These are phyloP conservation scores for Monilinia laxa DNA, from an alignment of 2,329 filamentous ascomycete species.

Conservation along the genomic window DNA sequence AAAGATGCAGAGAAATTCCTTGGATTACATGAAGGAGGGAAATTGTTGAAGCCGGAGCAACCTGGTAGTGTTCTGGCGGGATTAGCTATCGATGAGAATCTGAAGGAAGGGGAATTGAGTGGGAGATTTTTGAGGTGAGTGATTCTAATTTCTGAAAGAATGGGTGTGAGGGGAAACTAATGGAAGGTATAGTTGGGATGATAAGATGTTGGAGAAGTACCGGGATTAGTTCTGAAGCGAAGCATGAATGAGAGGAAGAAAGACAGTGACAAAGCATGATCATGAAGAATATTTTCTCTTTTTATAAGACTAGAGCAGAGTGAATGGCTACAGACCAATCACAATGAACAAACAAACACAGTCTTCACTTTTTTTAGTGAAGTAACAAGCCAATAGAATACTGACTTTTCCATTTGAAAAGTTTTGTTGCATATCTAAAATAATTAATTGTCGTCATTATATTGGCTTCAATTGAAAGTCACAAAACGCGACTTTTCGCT, in stretches of 20 bases:
- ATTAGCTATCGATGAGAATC: constrained; percentile 65
- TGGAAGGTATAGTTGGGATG: constrained; percentile 51
- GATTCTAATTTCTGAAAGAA: neutral
- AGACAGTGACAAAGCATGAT: neutral
- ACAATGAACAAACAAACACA: constrained; percentile 2
- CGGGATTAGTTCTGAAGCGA: constrained; percentile 41
- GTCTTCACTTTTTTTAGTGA: constrained; percentile 7
- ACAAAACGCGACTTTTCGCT: neutral
- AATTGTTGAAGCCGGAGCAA: constrained; percentile 76
- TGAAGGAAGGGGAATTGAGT: constrained; percentile 63
- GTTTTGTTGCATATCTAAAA: constrained; percentile 16
- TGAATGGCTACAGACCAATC: constrained; percentile 5
- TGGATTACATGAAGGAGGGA: constrained; percentile 66
- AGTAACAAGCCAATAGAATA: constrained; percentile 2
- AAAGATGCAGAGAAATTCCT: constrained; percentile 64
- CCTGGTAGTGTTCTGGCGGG: constrained; percentile 84
- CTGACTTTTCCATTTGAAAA: neutral
- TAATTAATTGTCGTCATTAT: constrained; percentile 7
- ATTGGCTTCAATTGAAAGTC: constrained; percentile 1
- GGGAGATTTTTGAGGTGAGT: constrained; percentile 73
- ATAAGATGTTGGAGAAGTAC: constrained; percentile 53
- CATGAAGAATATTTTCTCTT: neutral
- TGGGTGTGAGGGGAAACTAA: constrained; percentile 24
- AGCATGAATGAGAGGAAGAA: neutral
- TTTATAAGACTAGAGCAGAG: constrained; percentile 25